Base-by-base conservation (phyloP, 2,329 filamentous ascomycete genomes). In the Pseudogymnoascus sp. region DNA sequence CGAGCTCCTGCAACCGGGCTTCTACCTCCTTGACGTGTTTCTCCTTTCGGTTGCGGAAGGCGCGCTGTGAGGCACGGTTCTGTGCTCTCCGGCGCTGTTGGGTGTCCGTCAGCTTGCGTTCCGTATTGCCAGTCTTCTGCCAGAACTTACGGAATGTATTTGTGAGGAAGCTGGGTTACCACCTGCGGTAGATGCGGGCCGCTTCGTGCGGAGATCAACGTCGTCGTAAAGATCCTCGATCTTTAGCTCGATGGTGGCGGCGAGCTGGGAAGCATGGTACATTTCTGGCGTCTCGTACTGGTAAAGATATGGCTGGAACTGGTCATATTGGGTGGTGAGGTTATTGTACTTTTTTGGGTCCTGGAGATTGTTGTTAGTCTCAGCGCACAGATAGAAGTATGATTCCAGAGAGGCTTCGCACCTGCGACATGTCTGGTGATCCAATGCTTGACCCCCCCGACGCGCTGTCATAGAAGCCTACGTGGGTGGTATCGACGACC, bases 21-120 rank as follows among this genome's bases (percentile, higher is more conserved):
- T 88, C 85, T 19, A 88, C 80, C 68, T 88, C 85, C 66, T 82
- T 82, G 70, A 87, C 86, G 66, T 86, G 82, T 72, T 87, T 85
- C 70, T 88, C 84, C 70, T 86, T 87, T 62, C 84, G 79, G 71
- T 87, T 83, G 60, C 84, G 78, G 70, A 86, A 86, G 0, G 83
- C 84, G 65, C 84, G 77, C 71, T 86, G 84, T 2, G 84, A 85
- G 41, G 83, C 83, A 63, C 83, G 79, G 68, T 86, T 86, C 69
- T 86, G 84, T 54, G 83, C 83, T 71, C 83, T 78, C 65, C 84
- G 80, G 57, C 83, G 80, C 81, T 85, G 70, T 36, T 57, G 36
- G 28, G 39, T 48, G 16, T 63, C 11, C 63, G 66, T 64, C 34
- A 66, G 54, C 54, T 21, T 23, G 13, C 61, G 23, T 5, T 61